Percentiles rank a stretch among this genome's conserved stretches.
These are phyloP conservation scores for Populus pruinosa DNA, from an alignment of 345 rosid species.

Conservation along the genomic window DNA sequence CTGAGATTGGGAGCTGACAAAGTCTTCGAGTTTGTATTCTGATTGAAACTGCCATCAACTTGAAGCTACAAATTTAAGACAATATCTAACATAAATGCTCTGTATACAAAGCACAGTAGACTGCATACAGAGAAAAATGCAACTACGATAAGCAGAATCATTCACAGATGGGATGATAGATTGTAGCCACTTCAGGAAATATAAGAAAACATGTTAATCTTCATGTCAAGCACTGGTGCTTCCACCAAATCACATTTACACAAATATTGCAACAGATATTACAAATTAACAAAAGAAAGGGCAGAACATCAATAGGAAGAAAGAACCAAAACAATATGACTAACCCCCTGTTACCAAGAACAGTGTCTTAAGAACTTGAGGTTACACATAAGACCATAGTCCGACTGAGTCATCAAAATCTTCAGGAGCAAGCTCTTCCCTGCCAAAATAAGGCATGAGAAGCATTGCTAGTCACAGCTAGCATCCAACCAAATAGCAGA, in stretches of 20 bases:
- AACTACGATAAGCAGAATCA: neutral
- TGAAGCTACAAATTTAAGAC: constrained; percentile 62
- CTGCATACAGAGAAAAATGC: neutral
- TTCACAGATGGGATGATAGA: neutral
- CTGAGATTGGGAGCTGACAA: constrained; percentile 69
- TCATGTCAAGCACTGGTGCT: neutral
- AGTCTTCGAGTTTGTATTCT: constrained; percentile 62
- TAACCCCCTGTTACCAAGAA: constrained; percentile 11
- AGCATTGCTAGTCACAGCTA: constrained; percentile 16
- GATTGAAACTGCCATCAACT: constrained; percentile 78
- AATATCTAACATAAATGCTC: constrained; percentile 19
- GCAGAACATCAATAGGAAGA: neutral
- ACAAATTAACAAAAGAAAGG: neutral
- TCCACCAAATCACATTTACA: neutral
- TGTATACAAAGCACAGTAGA: neutral
- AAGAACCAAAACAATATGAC: constrained; percentile 6
- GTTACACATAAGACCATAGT: constrained; percentile 9
- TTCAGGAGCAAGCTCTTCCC: constrained; percentile 24
- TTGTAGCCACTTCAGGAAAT: neutral
- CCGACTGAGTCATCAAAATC: constrained; percentile 11
- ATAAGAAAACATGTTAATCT: neutral
- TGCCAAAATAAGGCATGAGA: constrained; percentile 32
- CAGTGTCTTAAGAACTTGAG: constrained; percentile 6
- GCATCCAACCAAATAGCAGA: constrained; percentile 13
- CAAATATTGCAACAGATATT: neutral